Conservation (phyloP, 108 stramenopile species). For the Cyclostephanos tholiformis region DNA sequence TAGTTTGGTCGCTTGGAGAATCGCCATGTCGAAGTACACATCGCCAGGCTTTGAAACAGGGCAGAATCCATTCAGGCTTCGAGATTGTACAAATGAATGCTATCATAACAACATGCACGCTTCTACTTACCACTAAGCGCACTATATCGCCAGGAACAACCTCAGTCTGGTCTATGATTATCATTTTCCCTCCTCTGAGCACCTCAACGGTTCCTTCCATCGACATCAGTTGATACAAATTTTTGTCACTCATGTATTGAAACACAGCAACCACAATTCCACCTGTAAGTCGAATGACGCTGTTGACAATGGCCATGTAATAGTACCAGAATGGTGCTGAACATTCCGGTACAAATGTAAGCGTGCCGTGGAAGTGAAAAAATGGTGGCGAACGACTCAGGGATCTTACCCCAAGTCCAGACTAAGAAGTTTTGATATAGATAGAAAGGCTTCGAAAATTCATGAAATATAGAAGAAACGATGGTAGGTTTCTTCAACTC, state of each 20-base stretch:
- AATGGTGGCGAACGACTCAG: no score
- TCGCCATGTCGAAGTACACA: conserved; percentile 61
- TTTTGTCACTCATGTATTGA: conserved; percentile 54
- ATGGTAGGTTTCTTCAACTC: conserved; percentile 53
- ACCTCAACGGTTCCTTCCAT: conserved; percentile 55
- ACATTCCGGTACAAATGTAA: no score
- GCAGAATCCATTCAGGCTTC: background rate
- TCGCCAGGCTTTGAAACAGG: conserved; percentile 33
- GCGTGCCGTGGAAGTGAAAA: no score
- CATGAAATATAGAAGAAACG: conserved; percentile 39
- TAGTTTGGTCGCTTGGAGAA: conserved; percentile 38
- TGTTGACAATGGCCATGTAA: conserved; percentile 63
- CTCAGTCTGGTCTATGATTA: conserved; percentile 42
- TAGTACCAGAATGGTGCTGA: conserved; percentile 48
- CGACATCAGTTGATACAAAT: conserved; percentile 51
- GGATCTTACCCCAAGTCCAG: conserved; percentile 56
- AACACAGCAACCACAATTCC: conserved; percentile 53
- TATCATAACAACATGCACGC: background rate
- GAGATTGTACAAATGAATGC: background rate
- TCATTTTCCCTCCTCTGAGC: conserved; percentile 51
- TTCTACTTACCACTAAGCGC: conserved; percentile 3
- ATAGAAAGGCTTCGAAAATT: conserved; percentile 67
- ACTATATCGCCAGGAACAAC: conserved; percentile 71
- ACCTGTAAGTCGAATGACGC: conserved; percentile 45
- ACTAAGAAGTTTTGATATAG: conserved; percentile 69